phyloP scores from a whole-genome alignment of 192 early-diverging fungal species.

The Coemansia sp. region DNA sequence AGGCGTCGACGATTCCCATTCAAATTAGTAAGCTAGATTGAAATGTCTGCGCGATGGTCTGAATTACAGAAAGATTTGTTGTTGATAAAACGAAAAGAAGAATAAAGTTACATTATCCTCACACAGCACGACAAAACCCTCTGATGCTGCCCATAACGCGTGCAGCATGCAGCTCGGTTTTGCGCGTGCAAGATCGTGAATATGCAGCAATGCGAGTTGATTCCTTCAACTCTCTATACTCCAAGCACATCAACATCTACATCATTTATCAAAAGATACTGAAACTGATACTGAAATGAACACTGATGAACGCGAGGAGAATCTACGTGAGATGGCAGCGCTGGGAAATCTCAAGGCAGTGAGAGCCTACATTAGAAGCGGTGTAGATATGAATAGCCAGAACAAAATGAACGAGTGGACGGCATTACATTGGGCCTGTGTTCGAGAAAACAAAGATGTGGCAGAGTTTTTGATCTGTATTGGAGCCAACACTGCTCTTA shows the following conservation, averaged over 20 bases:
- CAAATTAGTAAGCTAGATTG: background rate
- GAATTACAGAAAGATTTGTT: background rate
- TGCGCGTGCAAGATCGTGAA: background rate
- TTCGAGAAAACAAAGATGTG: slow-evolving; percentile 62
- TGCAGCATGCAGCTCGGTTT: background rate
- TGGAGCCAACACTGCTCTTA: slow-evolving; percentile 61
- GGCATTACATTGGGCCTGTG: slow-evolving; percentile 75
- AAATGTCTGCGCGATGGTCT: background rate
- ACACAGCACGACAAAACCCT: background rate
- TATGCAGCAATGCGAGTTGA: background rate
- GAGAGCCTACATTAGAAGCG: slow-evolving; percentile 60
- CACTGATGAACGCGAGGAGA: slow-evolving; percentile 42
- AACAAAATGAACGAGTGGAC: slow-evolving; percentile 73
- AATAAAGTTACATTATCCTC: background rate
- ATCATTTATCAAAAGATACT: background rate
- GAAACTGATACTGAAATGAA: background rate
- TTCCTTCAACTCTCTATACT: background rate
- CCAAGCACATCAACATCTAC: background rate
- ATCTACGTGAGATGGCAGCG: slow-evolving; percentile 58
- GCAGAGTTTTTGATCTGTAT: slow-evolving; percentile 61
- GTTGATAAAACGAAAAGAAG: background rate
- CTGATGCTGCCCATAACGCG: background rate
- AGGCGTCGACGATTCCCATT: slow-evolving; percentile 41
- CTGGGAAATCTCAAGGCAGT: slow-evolving; percentile 73
- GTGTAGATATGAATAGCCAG: slow-evolving; percentile 66